Percentiles rank a stretch among this genome's conserved stretches.
These are phyloP conservation scores for Filobasidium floriforme DNA, from an alignment of 768 basidiomycete genomes.

Conservation along the genomic window DNA sequence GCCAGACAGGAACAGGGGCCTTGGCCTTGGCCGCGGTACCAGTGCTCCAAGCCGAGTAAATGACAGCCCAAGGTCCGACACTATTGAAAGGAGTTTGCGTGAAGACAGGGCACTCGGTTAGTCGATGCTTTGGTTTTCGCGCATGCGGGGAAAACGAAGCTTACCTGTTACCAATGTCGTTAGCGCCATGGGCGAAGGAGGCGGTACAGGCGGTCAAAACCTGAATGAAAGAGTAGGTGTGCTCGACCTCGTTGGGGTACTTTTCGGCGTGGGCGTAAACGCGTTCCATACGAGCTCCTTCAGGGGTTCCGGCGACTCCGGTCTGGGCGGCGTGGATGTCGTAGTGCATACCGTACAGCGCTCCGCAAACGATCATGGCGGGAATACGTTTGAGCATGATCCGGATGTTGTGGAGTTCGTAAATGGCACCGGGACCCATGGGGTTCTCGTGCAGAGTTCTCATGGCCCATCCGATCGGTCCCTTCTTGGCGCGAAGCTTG, in stretches of 20 bases:
- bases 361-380: conserved; percentile 8
- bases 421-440: conserved; percentile 42
- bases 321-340: conserved; percentile 41
- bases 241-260: conserved; percentile 48
- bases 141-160: too few species aligned
- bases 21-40: conserved; percentile 26
- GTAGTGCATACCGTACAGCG: conserved; percentile 32
- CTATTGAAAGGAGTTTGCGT: too few species aligned
- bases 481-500: not conserved
- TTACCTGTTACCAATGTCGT: conserved; percentile 46
- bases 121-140: too few species aligned
- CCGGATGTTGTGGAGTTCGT: conserved; percentile 42
- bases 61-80: conserved; percentile 46
- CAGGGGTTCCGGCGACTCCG: conserved; percentile 34
- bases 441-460: conserved; percentile 15
- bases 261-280: conserved; percentile 43
- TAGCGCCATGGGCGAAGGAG: conserved; percentile 49
- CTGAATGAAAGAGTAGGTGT: conserved; percentile 48
- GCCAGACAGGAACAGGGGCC: conserved; percentile 42
- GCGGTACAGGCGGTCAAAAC: conserved; percentile 48
- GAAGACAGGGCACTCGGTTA: too few species aligned
- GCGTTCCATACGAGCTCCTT: conserved; percentile 38
- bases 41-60: conserved; percentile 46
- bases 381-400: conserved; percentile 43
- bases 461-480: not conserved